Evolutionary conservation across 495 filamentous ascomycete genomes (phyloP), one percentile per base, ranked within the genome.

Genomic region (Endocarpon pusillum): DNA sequence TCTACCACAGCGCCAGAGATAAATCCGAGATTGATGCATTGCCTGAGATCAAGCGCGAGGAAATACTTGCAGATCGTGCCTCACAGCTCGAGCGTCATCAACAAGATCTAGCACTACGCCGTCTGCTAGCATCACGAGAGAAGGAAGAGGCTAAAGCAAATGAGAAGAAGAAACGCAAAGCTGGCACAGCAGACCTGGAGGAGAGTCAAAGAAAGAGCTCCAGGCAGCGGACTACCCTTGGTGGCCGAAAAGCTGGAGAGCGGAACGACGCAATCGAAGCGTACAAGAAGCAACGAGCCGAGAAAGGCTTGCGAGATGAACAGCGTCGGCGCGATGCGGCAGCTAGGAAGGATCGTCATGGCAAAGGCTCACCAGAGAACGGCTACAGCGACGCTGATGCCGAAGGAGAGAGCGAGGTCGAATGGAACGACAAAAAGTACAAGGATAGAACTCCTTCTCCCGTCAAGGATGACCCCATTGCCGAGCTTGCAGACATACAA

Each of bases 1-100:
- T 85, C 19, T 96, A 84, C 58, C 67, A 71, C 39, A 79, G 76
- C 33, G 64, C 71, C 11, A 65, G 73, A 21, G 89, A 99, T 48
- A 91, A 81, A 51, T 65, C 66, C 14, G 66, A 77, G 19, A 87
- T 99, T 35, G 74, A 85, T 66, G 72, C 69, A 19, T 76, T 94
- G 70, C 75, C 85, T 2, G 84, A 94, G 49, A 73, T 94, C 18
- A 71, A 85, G 45, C 80, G 89, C 29, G 89, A 99, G 53, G 69
- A 81, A 47, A 67, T 93, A 32, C 69, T 99, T 5, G 86, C 85
- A 16, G 81, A 87, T 39, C 82, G 91, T 41, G 75, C 76, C n/a
- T 69, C 80, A 35, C 69, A 83, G 49, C 69, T 78, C 26, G 78
- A 87, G 40, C 76, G 75, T 21, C 69, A 80, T 40, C 67, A 75